A percentile compares a stretch with the other conserved stretches of the same genome.
These are phyloP conservation scores for Narthecium ossifragum DNA, from an alignment of 106 monocot genomes.

Conservation along the genomic window DNA sequence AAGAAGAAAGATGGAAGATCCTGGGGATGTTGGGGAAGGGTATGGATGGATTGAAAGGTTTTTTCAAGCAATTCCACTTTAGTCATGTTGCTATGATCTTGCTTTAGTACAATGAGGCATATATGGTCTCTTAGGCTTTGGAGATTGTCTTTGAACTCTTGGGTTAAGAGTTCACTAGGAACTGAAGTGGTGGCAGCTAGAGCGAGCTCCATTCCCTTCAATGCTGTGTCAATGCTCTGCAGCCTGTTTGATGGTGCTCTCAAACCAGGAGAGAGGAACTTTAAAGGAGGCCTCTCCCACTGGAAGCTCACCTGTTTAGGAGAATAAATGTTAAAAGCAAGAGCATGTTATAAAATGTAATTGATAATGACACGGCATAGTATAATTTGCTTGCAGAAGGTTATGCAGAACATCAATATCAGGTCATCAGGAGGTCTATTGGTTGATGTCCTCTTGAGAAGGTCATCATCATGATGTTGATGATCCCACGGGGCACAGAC, in stretches of 20 bases:
- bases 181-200: constrained; percentile 15
- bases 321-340: not conserved
- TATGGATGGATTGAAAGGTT: not conserved
- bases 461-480: too few species aligned
- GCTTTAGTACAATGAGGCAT: constrained; percentile 14
- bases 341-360: not conserved
- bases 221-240: constrained; percentile 19
- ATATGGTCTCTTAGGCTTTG: constrained; percentile 25
- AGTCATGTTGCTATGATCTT: constrained; percentile 1
- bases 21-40: constrained; percentile 5
- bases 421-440: too few species aligned
- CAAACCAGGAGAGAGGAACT: constrained; percentile 6
- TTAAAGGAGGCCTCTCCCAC: constrained; percentile 43
- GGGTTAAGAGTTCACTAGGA: constrained; percentile 12
- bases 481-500: too few species aligned
- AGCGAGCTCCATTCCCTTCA: constrained; percentile 64
- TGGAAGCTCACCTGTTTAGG: constrained; percentile 23
- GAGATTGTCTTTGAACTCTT: constrained; percentile 18
- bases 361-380: too few species aligned
- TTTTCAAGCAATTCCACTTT: constrained; percentile 8
- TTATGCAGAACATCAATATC: too few species aligned
- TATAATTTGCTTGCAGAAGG: too few species aligned
- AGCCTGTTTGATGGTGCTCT: constrained; percentile 14
- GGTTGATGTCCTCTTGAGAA: too few species aligned
- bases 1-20: constrained; percentile 51